Percentiles rank a stretch among this genome's conserved stretches.
phyloP scores from a whole-genome alignment of 768 basidiomycete genomes.

The Ramaria rubella region DNA sequence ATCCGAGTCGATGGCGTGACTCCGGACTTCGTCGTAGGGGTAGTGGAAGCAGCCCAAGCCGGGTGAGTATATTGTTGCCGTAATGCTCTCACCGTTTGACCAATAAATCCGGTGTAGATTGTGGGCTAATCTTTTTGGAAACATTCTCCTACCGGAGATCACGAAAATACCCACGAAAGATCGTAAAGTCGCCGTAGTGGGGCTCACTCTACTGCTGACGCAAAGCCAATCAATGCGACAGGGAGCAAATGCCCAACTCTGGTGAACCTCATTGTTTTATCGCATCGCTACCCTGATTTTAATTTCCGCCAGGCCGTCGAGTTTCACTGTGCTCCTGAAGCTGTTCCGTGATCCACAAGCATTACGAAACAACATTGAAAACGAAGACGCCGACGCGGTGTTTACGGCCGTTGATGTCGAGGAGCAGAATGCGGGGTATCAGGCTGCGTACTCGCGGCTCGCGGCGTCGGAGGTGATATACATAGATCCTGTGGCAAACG shows the following conservation, averaged over 20 bases:
- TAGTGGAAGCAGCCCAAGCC: constrained; percentile 78
- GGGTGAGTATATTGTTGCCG: constrained; percentile 43
- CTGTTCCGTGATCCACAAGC: constrained; percentile 76
- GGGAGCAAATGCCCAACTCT: constrained; percentile 53
- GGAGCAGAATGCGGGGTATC: constrained; percentile 86
- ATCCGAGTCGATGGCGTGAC: constrained; percentile 65
- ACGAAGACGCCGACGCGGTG: constrained; percentile 44
- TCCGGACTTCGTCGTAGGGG: constrained; percentile 73
- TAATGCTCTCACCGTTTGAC: background rate
- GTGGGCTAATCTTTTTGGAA: constrained; percentile 72
- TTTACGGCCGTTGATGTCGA: constrained; percentile 82
- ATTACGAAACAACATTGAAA: constrained; percentile 31
- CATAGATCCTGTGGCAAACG: constrained; percentile 20
- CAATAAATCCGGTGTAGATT: no score
- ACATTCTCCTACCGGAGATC: constrained; percentile 74
- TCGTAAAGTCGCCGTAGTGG: constrained; percentile 78
- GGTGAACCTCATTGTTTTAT: constrained; percentile 37
- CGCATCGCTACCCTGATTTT: background rate
- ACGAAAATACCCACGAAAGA: constrained; percentile 78
- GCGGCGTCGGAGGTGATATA: constrained; percentile 75
- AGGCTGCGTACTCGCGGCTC: constrained; percentile 87
- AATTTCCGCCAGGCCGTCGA: constrained; percentile 47
- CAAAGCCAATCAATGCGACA: constrained; percentile 64
- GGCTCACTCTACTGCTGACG: constrained; percentile 71
- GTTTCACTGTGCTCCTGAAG: constrained; percentile 64